Evolutionary conservation across 75 land plant genomes (phyloP).

Genomic region (Cupressus sempervirens): DNA sequence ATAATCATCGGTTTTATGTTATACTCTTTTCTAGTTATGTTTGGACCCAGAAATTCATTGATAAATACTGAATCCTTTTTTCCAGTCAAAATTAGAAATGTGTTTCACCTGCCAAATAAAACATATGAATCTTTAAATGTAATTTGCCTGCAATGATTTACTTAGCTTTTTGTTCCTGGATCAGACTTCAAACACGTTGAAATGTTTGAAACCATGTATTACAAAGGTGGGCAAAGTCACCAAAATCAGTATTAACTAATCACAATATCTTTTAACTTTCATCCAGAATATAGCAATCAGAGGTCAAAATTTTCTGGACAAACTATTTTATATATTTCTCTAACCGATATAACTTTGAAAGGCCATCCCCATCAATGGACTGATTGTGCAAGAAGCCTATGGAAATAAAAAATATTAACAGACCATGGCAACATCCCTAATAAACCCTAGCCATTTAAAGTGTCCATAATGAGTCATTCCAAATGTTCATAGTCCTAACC

Average conservation of each 20-base stretch:
- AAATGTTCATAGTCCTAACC: neutral
- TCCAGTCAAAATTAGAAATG: slow-evolving; percentile 5
- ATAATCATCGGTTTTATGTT: neutral
- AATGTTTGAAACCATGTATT: neutral
- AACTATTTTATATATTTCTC: neutral
- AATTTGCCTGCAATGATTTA: too few species aligned
- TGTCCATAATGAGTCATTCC: neutral
- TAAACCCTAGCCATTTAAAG: neutral
- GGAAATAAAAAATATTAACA: neutral
- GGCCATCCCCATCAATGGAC: neutral
- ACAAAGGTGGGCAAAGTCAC: neutral
- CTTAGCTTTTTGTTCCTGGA: too few species aligned
- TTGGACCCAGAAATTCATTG: neutral
- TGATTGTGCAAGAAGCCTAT: neutral
- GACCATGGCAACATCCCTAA: neutral
- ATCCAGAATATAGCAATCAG: neutral
- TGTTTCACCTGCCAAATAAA: neutral
- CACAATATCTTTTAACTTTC: neutral
- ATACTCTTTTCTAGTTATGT: neutral
- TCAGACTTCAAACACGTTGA: too few species aligned
- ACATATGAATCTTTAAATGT: neutral
- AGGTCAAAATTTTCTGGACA: neutral
- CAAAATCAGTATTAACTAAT: neutral
- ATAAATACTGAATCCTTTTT: slow-evolving; percentile 7
- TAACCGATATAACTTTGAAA: neutral